Conservation (phyloP, 257 asterid species). For the Cruciata laevipes region DNA sequence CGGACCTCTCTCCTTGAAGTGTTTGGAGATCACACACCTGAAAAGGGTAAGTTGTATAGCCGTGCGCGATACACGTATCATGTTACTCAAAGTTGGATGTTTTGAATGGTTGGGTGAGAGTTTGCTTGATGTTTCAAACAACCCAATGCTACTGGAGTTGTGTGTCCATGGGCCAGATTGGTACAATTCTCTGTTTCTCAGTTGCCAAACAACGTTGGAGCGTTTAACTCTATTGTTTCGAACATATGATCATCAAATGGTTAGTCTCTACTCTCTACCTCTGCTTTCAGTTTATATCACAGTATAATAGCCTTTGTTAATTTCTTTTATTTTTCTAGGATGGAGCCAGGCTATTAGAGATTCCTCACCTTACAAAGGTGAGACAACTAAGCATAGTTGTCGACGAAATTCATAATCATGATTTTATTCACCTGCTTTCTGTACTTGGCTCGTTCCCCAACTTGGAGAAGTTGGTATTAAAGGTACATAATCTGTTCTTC, state of each 20-base stretch:
- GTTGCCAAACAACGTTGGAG: neutral
- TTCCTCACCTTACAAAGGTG: neutral
- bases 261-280: too few species aligned
- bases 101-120: too few species aligned
- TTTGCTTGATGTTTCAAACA: neutral
- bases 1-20: neutral
- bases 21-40: neutral
- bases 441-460: neutral
- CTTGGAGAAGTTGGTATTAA: neutral
- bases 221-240: neutral
- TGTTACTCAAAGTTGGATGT: neutral
- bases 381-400: neutral
- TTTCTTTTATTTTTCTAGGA: neutral
- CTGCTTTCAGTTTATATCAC: neutral
- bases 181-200: neutral
- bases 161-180: neutral
- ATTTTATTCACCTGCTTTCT: neutral
- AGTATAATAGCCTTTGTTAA: neutral
- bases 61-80: neutral
- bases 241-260: too few species aligned
- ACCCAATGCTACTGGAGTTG: neutral
- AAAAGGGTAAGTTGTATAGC: neutral
- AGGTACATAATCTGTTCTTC: neutral
- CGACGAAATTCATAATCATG: neutral
- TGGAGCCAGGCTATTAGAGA: too few species aligned